Percentiles rank a stretch among this genome's conserved stretches.
These are phyloP conservation scores for Dactylonectria macrodidyma DNA, from an alignment of 2,329 filamentous ascomycete genomes.

Conservation along the genomic window DNA sequence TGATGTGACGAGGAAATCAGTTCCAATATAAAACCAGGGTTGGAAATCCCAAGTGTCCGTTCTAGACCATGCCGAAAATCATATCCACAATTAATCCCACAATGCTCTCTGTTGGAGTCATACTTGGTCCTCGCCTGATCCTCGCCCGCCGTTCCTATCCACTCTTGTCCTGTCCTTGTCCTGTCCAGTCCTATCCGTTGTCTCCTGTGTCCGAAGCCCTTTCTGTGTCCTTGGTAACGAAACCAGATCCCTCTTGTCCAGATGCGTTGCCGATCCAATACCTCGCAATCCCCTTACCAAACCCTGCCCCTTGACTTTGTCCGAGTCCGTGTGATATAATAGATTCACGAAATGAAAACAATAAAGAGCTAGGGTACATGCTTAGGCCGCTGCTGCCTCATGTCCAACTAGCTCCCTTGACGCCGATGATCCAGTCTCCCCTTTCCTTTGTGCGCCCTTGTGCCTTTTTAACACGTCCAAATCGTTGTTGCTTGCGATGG, in stretches of 20 bases:
- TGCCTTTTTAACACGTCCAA: conserved; percentile 33
- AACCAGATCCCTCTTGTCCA: conserved; percentile 37
- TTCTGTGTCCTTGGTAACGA: conserved; percentile 34
- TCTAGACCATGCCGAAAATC: conserved; percentile 33
- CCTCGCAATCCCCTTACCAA: conserved; percentile 17
- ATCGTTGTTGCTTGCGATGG: conserved; percentile 33
- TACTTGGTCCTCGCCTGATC: conserved; percentile 2
- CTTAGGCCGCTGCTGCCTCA: conserved; percentile 21
- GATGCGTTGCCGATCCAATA: conserved; percentile 30
- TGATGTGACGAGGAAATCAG: conserved; percentile 4
- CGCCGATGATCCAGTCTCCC: conserved; percentile 39
- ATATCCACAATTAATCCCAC: conserved; percentile 34
- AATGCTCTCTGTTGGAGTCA: conserved; percentile 11
- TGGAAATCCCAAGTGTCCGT: conserved; percentile 24
- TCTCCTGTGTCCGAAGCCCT: conserved; percentile 25
- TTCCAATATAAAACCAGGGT: conserved; percentile 24
- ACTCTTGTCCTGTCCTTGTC: background rate
- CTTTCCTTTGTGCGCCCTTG: conserved; percentile 36
- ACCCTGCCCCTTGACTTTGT: conserved; percentile 21
- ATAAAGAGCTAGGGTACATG: conserved; percentile 16
- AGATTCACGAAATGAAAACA: conserved; percentile 27
- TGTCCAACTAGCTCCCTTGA: conserved; percentile 37
- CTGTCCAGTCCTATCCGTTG: conserved; percentile 14
- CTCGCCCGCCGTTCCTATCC: conserved; percentile 5
- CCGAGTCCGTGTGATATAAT: conserved; percentile 21